These are phyloP conservation scores for Teunomyces gatunensis DNA, from an alignment of 805 yeast genomes.

Conservation along the genomic window DNA sequence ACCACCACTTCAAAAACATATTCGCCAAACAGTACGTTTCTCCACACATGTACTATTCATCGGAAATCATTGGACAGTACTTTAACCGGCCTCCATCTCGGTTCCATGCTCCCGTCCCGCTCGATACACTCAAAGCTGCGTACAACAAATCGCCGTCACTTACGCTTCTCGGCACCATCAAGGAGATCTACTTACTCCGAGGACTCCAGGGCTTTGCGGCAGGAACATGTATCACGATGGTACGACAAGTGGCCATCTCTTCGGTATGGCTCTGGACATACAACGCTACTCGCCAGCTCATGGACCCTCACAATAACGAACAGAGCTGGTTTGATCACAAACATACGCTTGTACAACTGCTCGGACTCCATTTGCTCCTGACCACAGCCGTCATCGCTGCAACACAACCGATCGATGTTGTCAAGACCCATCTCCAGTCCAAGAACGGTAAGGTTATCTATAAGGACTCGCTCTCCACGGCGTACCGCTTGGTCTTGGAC, in stretches of 20 bases:
- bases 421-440: slow-evolving; percentile 85
- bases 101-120: slow-evolving; percentile 17
- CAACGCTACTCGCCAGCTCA: slow-evolving; percentile 68
- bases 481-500: slow-evolving; percentile 28
- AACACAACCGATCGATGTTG: slow-evolving; percentile 85
- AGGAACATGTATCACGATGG: slow-evolving; percentile 79
- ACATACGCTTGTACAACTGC: slow-evolving; percentile 34
- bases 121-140: slow-evolving; percentile 20
- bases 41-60: slow-evolving; percentile 41
- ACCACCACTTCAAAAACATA: slow-evolving; percentile 10
- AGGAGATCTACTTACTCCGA: slow-evolving; percentile 67
- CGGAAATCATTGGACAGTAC: slow-evolving; percentile 30
- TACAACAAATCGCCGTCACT: slow-evolving; percentile 56
- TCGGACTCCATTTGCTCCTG: slow-evolving; percentile 58
- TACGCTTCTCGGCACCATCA: slow-evolving; percentile 50
- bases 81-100: slow-evolving; percentile 19
- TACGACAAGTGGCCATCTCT: slow-evolving; percentile 76
- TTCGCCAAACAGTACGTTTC: slow-evolving; percentile 36
- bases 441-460: slow-evolving; percentile 59
- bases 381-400: slow-evolving; percentile 69
- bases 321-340: slow-evolving; percentile 47
- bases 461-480: slow-evolving; percentile 56
- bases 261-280: slow-evolving; percentile 83
- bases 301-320: slow-evolving; percentile 49
- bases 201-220: slow-evolving; percentile 79